A percentile compares a stretch with the other conserved stretches of the same genome.
Evolutionary conservation across 768 basidiomycete genomes (phyloP).

Genomic region (Ramaria rubella): DNA sequence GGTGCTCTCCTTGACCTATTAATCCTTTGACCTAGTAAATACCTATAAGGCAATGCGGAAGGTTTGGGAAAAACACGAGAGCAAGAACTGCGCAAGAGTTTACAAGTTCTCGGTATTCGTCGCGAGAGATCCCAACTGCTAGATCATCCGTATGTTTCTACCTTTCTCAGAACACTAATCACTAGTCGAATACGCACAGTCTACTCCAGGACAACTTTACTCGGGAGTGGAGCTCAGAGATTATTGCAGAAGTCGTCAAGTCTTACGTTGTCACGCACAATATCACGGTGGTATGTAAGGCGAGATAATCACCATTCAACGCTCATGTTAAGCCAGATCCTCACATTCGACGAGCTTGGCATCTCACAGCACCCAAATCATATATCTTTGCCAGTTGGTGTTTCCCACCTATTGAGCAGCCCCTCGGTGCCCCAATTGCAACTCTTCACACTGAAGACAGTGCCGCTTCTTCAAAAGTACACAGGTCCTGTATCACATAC

Average conservation of each 20-base stretch:
- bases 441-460: slow-evolving; percentile 57
- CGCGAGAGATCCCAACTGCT: slow-evolving; percentile 49
- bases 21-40: neutral
- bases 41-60: slow-evolving; percentile 53
- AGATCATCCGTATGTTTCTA: slow-evolving; percentile 54
- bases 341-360: slow-evolving; percentile 77
- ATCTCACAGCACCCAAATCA: slow-evolving; percentile 89
- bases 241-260: slow-evolving; percentile 52
- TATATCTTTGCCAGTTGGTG: slow-evolving; percentile 56
- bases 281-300: slow-evolving; percentile 52
- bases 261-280: slow-evolving; percentile 52
- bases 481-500: slow-evolving; percentile 20
- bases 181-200: slow-evolving; percentile 30
- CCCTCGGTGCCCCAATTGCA: slow-evolving; percentile 27
- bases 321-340: slow-evolving; percentile 43
- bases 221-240: slow-evolving; percentile 50
- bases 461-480: slow-evolving; percentile 55
- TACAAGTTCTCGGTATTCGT: slow-evolving; percentile 61
- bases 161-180: slow-evolving; percentile 11
- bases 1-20: slow-evolving; percentile 8
- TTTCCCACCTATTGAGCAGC: slow-evolving; percentile 34
- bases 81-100: slow-evolving; percentile 54
- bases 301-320: neutral
- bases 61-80: slow-evolving; percentile 59
- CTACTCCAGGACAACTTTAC: slow-evolving; percentile 73